Percentiles rank a stretch among this genome's conserved stretches.
Evolutionary conservation across 2,329 filamentous ascomycete species (phyloP).

Genomic region (Aspergillus eucalypticola): DNA sequence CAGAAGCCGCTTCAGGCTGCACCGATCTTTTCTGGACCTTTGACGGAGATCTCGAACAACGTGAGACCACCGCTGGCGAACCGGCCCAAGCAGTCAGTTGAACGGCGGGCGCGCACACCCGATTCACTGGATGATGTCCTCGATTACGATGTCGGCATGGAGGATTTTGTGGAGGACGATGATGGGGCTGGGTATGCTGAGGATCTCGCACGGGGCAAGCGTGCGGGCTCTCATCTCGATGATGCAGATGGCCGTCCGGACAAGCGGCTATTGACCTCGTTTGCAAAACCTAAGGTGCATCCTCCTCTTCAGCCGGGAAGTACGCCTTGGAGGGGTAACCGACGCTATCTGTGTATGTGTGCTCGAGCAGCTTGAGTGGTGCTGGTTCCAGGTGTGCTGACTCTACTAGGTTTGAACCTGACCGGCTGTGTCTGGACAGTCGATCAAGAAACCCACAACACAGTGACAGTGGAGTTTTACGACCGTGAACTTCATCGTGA

Average conservation of each 20-base stretch:
- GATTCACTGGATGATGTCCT: slow-evolving; percentile 85
- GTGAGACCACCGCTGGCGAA: slow-evolving; percentile 58
- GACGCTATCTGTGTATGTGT: slow-evolving; percentile 76
- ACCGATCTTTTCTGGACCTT: slow-evolving; percentile 80
- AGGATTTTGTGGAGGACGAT: slow-evolving; percentile 91
- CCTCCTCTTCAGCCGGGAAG: slow-evolving; percentile 89
- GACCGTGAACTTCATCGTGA: slow-evolving; percentile 89
- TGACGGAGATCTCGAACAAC: slow-evolving; percentile 69
- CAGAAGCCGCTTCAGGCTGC: slow-evolving; percentile 67
- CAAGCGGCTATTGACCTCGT: slow-evolving; percentile 54
- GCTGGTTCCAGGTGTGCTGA: slow-evolving; percentile 26
- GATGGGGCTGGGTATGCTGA: slow-evolving; percentile 87
- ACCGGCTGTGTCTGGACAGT: slow-evolving; percentile 97
- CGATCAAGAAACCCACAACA: slow-evolving; percentile 89
- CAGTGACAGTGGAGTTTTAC: slow-evolving; percentile 96
- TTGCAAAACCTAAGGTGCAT: slow-evolving; percentile 69
- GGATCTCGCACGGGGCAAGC: slow-evolving; percentile 63
- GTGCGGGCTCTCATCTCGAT: slow-evolving; percentile 54
- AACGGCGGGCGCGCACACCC: slow-evolving; percentile 60
- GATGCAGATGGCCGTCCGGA: slow-evolving; percentile 45
- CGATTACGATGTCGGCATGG: slow-evolving; percentile 62
- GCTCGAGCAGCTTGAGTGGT: neutral
- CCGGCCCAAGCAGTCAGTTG: slow-evolving; percentile 55
- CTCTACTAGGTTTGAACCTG: slow-evolving; percentile 66
- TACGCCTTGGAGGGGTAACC: slow-evolving; percentile 92